Conservation (phyloP, 73 alveolate genomes). For the Diophrys sp. region DNA sequence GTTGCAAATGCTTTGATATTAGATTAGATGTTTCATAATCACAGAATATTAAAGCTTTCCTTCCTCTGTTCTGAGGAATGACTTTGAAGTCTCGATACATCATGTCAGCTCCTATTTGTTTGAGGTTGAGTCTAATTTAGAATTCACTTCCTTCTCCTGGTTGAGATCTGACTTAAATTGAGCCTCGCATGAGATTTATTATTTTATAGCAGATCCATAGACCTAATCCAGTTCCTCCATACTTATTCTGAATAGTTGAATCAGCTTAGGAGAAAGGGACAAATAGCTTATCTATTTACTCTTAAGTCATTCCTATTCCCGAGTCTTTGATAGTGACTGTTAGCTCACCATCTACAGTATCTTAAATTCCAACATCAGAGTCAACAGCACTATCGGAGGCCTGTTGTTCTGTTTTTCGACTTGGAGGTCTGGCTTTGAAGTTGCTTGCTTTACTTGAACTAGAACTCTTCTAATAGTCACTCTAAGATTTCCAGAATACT, state of each 20-base stretch:
- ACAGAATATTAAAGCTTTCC: not conserved
- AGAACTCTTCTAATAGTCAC: too few relatives aligned
- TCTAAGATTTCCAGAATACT: too few relatives aligned
- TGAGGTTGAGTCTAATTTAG: not conserved
- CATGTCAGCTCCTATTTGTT: not conserved
- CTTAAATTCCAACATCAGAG: not conserved
- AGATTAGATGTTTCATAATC: not conserved
- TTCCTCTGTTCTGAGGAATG: not conserved
- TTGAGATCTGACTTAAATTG: not conserved
- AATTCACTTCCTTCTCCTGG: slow-evolving; percentile 5
- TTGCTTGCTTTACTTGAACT: too few relatives aligned
- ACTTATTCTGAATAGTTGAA: not conserved
- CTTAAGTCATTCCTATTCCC: slow-evolving; percentile 12
- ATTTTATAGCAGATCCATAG: not conserved
- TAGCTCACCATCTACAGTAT: not conserved
- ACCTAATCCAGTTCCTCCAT: slow-evolving; percentile 20
- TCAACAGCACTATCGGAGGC: not conserved
- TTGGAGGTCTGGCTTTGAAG: too few relatives aligned
- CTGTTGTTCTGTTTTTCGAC: too few relatives aligned
- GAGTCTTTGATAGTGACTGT: not conserved
- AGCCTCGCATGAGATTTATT: not conserved
- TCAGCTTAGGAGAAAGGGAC: slow-evolving; percentile 4
- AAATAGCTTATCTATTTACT: not conserved
- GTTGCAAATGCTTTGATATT: too few relatives aligned
- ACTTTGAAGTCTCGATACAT: not conserved